Conservation (phyloP, 176 grass and related monocot genomes). For the Paspalum notatum region DNA sequence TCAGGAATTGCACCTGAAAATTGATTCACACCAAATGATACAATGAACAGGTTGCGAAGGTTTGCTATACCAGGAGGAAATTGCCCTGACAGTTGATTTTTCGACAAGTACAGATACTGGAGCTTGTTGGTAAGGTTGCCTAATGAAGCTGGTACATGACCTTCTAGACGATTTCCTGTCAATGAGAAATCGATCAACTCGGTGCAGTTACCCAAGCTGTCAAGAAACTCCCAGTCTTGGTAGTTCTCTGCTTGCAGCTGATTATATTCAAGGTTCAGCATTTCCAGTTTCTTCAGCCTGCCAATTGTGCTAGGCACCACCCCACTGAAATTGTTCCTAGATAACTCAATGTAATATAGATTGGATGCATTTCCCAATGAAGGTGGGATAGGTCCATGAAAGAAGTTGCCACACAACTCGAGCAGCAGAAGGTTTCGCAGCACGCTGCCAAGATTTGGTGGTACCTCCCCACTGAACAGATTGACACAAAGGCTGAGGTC, state of each 20-base stretch:
- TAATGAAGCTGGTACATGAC: background rate
- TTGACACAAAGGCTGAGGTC: background rate
- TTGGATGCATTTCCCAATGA: background rate
- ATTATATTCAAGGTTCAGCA: background rate
- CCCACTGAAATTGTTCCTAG: background rate
- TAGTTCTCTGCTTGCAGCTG: background rate
- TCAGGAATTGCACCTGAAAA: background rate
- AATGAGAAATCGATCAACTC: background rate
- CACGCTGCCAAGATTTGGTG: background rate
- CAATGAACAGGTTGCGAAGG: background rate
- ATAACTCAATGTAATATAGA: background rate
- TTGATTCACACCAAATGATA: background rate
- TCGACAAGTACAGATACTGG: background rate
- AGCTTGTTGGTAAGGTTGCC: constrained; percentile 16
- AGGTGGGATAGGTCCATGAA: background rate
- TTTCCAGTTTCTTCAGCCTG: background rate
- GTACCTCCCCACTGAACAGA: background rate
- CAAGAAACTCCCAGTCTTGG: background rate
- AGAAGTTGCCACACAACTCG: background rate
- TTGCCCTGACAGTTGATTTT: background rate
- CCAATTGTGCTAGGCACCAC: background rate
- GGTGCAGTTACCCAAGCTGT: constrained; percentile 4
- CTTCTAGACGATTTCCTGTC: background rate
- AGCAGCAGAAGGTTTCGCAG: background rate
- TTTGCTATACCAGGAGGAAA: constrained; percentile 14